Conservation (phyloP, 2,329 filamentous ascomycete genomes). For the Colletotrichum liaoningense region DNA sequence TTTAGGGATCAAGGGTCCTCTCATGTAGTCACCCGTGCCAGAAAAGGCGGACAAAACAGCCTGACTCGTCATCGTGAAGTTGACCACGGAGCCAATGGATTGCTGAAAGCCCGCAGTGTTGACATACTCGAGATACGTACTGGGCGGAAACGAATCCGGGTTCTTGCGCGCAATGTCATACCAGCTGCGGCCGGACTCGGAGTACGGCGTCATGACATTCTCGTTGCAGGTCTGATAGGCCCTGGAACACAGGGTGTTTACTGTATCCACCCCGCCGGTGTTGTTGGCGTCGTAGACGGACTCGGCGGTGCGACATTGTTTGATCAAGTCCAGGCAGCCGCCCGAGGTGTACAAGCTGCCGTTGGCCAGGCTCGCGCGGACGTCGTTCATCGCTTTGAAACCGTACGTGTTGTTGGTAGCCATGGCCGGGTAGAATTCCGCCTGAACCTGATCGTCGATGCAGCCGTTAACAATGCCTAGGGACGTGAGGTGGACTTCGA, state of each 20-base stretch:
- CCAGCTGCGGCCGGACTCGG: slow-evolving; percentile 63
- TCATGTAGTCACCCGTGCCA: slow-evolving; percentile 70
- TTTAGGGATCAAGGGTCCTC: slow-evolving; percentile 68
- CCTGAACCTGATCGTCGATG: slow-evolving; percentile 73
- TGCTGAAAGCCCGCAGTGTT: slow-evolving; percentile 66
- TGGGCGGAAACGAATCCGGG: slow-evolving; percentile 71
- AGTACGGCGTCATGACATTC: slow-evolving; percentile 69
- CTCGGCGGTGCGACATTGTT: slow-evolving; percentile 34
- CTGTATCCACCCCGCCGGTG: slow-evolving; percentile 18
- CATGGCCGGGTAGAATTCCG: slow-evolving; percentile 66
- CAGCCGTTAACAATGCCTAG: slow-evolving; percentile 80
- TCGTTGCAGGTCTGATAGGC: slow-evolving; percentile 55
- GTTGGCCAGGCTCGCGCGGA: slow-evolving; percentile 33
- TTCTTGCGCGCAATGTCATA: slow-evolving; percentile 71
- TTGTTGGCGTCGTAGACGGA: slow-evolving; percentile 32
- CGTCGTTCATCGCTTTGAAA: slow-evolving; percentile 60
- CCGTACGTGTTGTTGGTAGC: slow-evolving; percentile 73
- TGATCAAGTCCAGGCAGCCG: slow-evolving; percentile 34
- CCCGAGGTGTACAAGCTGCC: slow-evolving; percentile 27
- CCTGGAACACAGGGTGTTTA: slow-evolving; percentile 27
- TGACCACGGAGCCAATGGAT: slow-evolving; percentile 68
- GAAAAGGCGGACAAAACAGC: slow-evolving; percentile 60
- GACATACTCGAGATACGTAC: slow-evolving; percentile 72
- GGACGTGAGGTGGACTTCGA: slow-evolving; percentile 70
- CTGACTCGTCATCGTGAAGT: slow-evolving; percentile 64